phyloP scores from a whole-genome alignment of 352 stramenopile species.

The Thalassiosira exigua region DNA sequence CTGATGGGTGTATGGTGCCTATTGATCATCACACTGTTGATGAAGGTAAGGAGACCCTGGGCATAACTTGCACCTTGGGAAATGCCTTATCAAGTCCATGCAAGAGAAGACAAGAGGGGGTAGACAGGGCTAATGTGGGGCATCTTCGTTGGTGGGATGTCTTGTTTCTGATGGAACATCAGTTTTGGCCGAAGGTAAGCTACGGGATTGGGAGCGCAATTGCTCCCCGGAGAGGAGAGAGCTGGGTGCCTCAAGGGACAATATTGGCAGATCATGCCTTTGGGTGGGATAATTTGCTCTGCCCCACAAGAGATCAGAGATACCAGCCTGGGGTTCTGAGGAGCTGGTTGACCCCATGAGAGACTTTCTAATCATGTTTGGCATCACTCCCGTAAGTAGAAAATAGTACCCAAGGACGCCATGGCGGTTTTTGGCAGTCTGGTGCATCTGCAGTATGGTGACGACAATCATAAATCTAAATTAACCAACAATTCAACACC shows the following conservation, averaged over 20 bases:
- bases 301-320: not conserved
- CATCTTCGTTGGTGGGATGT: constrained; percentile 4
- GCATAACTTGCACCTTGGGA: not conserved
- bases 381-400: no score
- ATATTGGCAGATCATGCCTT: not conserved
- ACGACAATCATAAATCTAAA: no score
- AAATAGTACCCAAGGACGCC: no score
- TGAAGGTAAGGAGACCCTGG: constrained; percentile 20
- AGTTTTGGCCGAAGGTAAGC: constrained; percentile 31
- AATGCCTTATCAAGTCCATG: constrained; percentile 3
- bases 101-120: constrained; percentile 23
- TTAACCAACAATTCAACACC: no score
- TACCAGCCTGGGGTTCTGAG: constrained; percentile 1
- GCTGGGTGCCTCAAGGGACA: not conserved
- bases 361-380: no score
- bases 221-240: not conserved
- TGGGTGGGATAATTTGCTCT: constrained; percentile 9
- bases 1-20: not conserved
- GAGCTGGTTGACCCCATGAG: constrained; percentile 1
- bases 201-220: not conserved
- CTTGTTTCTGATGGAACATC: constrained; percentile 18
- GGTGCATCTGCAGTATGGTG: no score
- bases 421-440: no score
- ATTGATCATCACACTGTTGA: constrained; percentile 13
- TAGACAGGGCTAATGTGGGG: constrained; percentile 15